Percentiles rank a stretch among this genome's conserved stretches.
phyloP scores from a whole-genome alignment of 2,329 filamentous ascomycete species.

The Keithomyces neogunnii region DNA sequence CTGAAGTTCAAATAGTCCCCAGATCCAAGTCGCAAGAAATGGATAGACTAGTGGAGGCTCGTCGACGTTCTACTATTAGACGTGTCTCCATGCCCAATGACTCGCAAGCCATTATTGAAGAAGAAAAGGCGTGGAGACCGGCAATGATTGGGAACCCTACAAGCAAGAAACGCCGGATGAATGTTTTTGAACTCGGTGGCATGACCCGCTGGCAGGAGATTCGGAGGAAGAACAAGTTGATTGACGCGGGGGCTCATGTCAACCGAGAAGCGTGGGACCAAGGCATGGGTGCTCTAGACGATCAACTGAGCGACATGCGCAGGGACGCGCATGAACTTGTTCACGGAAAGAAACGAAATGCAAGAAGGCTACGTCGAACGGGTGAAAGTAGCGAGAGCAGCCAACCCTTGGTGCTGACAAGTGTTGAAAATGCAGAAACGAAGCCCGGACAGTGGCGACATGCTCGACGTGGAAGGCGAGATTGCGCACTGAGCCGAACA shows the following conservation, averaged over 20 bases:
- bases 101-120: conserved; percentile 32
- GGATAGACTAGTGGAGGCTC: conserved; percentile 40
- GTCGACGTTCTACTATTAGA: conserved; percentile 38
- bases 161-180: conserved; percentile 61
- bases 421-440: conserved; percentile 12
- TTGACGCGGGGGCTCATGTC: conserved; percentile 34
- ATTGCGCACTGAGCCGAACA: conserved; percentile 28
- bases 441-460: conserved; percentile 7
- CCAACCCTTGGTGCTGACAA: conserved; percentile 22
- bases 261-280: conserved; percentile 27
- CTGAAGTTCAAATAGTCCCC: conserved; percentile 60
- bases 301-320: conserved; percentile 26
- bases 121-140: conserved; percentile 57
- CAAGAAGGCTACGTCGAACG: conserved; percentile 16
- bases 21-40: conserved; percentile 47
- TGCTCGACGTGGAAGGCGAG: conserved; percentile 19
- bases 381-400: conserved; percentile 20
- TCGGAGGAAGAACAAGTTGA: conserved; percentile 47
- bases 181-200: conserved; percentile 59
- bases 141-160: conserved; percentile 64
- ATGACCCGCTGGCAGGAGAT: conserved; percentile 69
- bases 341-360: conserved; percentile 15
- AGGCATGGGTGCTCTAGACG: conserved; percentile 27
- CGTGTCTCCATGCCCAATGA: conserved; percentile 33
- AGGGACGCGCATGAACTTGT: conserved; percentile 24